Evolutionary conservation across 179 eudicot species (phyloP), one percentile per base, ranked within the genome.

Genomic region (Camellia oleifera): DNA sequence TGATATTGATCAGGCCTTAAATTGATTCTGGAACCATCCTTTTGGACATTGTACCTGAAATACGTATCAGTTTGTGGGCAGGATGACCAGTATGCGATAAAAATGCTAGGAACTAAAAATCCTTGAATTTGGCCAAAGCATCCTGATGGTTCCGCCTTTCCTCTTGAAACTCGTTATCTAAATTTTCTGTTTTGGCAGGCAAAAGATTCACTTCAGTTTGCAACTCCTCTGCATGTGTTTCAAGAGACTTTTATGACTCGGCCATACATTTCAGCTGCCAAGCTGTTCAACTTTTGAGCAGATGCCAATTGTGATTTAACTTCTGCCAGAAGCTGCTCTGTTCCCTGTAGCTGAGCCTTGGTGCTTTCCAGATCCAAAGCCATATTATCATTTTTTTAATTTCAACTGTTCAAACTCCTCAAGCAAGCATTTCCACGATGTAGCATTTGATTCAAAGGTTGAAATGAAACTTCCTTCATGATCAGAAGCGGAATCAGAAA

Each of bases 231-330:
- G n/a, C n/a, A n/a, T n/a, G 92, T 67, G 80, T 89, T 87, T 95
- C 98, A 18, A 93, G 93, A 62, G 93, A 83, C 68, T 88, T 95
- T 80, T 95, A 95, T 0, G 99, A 95, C 78, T 93, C 99, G 97
- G 97, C 93, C 98, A 95, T 93, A 82, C 99, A 95, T 80, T 92
- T 95, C 74, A 95, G 90, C 85, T 93, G 98, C 85, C 88, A 93
- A 86, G 77, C 97, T 82, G 78, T 93, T 93, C 79, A 80, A 81
- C 60, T 86, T 93, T 76, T 88, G 90, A 58, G 93, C 88, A 80
- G 95, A 86, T 5, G 88, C 79, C 76, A 95, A 79, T 74, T 95
- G 90, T 77, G 89, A 87, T 79, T 90, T 90, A 70, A 88, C 91
- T 82, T 91, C 99, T n/a, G 83, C 84, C 61, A 93, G 82, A 78